These are phyloP conservation scores for Bremia lactucae DNA, from an alignment of 352 stramenopile species.

Conservation along the genomic window DNA sequence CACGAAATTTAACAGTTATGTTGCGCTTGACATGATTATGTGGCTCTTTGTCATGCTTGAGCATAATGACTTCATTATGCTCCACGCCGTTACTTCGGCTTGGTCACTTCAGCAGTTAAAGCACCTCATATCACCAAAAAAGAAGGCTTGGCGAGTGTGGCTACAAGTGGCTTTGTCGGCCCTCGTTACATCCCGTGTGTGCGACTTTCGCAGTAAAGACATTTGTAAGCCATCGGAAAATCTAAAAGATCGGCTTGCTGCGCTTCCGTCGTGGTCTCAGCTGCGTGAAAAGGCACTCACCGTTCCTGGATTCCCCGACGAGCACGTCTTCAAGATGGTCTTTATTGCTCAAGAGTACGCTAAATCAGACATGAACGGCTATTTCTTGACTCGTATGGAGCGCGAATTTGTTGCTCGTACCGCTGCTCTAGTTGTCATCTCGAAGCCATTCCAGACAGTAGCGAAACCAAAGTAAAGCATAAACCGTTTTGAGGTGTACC, in stretches of 20 bases:
- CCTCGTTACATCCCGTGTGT: slow-evolving; percentile 13
- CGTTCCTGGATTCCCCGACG: slow-evolving; percentile 28
- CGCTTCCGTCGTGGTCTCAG: slow-evolving; percentile 29
- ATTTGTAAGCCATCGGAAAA: slow-evolving; percentile 6
- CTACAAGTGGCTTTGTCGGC: slow-evolving; percentile 25
- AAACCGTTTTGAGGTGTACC: background rate
- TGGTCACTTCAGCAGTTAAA: slow-evolving; percentile 32
- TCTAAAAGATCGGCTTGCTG: slow-evolving; percentile 13
- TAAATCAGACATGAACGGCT: background rate
- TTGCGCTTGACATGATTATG: slow-evolving; percentile 23
- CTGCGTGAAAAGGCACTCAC: slow-evolving; percentile 25
- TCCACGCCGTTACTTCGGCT: slow-evolving; percentile 27
- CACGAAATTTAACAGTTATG: slow-evolving; percentile 12
- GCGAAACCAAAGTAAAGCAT: background rate
- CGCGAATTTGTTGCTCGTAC: slow-evolving; percentile 32
- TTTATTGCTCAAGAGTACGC: slow-evolving; percentile 36
- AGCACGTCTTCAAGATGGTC: slow-evolving; percentile 62
- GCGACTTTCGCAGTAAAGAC: slow-evolving; percentile 21
- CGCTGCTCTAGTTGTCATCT: slow-evolving; percentile 28
- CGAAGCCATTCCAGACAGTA: slow-evolving; percentile 13
- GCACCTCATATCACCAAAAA: slow-evolving; percentile 17
- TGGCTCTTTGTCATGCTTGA: slow-evolving; percentile 31
- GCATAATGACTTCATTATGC: slow-evolving; percentile 30
- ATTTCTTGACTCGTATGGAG: slow-evolving; percentile 24
- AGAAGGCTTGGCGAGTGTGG: slow-evolving; percentile 25